Conservation (phyloP, 2,329 filamentous ascomycete genomes). For the Aspergillus luchuensis region DNA sequence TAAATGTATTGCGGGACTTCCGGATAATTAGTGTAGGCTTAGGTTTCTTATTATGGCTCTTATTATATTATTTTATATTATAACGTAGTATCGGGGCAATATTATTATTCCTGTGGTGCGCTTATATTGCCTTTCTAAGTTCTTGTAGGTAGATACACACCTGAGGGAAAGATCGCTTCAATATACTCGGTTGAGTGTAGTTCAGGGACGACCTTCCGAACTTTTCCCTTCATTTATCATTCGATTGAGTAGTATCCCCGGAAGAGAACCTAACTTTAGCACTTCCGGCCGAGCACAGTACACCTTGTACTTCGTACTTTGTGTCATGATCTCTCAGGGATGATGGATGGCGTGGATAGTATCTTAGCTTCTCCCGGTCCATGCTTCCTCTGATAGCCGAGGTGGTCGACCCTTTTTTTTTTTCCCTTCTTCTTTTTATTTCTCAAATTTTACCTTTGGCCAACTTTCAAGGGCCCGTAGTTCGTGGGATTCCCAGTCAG, state of each 20-base stretch:
- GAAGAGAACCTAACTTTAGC: no score
- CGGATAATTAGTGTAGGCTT: no score
- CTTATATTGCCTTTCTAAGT: no score
- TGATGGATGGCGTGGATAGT: no score
- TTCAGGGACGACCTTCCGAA: not conserved
- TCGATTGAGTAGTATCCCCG: not conserved
- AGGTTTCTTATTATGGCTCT: no score
- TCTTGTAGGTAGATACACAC: not conserved
- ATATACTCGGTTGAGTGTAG: not conserved
- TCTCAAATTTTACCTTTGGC: not conserved
- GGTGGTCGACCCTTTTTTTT: not conserved
- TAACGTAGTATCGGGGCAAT: no score
- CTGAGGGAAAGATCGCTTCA: not conserved
- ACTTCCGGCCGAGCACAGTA: not conserved
- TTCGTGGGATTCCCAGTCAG: not conserved
- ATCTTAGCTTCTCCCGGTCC: not conserved
- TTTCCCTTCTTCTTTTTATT: no score
- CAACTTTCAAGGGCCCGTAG: not conserved
- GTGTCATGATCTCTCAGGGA: no score
- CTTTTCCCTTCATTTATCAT: not conserved
- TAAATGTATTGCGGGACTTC: no score
- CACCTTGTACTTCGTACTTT: not conserved
- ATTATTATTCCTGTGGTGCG: no score
- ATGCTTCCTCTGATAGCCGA: slow-evolving; percentile 11
- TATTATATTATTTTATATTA: no score